A percentile compares a stretch with the other conserved stretches of the same genome.
phyloP scores from a whole-genome alignment of 73 alveolate genomes.

The Uronychia binucleata region DNA sequence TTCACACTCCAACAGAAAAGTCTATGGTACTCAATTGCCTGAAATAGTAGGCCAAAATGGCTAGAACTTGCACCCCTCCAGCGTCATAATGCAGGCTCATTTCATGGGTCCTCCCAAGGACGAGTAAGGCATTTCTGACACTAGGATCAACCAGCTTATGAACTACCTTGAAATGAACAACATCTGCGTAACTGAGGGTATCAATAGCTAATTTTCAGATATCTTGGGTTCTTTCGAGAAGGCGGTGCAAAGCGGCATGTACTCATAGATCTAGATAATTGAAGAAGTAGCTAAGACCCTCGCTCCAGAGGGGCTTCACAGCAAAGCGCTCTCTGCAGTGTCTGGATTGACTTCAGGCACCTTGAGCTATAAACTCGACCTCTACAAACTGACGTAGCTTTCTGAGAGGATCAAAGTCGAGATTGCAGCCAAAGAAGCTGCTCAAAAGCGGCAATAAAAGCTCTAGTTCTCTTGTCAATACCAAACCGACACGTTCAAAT shows the following conservation, averaged over 20 bases:
- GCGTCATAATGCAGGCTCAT: no score
- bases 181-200: background rate
- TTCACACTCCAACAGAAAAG: no score
- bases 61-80: no score
- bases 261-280: background rate
- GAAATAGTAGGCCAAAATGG: no score
- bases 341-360: background rate
- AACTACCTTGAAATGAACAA: background rate
- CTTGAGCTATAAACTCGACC: background rate
- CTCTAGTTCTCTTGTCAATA: background rate
- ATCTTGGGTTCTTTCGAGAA: background rate
- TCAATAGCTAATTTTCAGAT: background rate
- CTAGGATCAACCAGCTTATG: background rate
- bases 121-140: background rate
- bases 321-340: background rate
- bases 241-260: background rate
- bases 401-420: background rate
- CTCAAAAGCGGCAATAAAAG: background rate
- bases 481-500: constrained; percentile 27
- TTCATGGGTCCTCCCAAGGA: background rate
- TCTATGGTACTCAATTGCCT: no score
- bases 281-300: background rate
- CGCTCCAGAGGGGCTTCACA: background rate
- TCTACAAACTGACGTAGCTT: background rate
- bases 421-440: background rate